phyloP scores from a whole-genome alignment of 2,329 filamentous ascomycete genomes.

The Xylaria digitata region DNA sequence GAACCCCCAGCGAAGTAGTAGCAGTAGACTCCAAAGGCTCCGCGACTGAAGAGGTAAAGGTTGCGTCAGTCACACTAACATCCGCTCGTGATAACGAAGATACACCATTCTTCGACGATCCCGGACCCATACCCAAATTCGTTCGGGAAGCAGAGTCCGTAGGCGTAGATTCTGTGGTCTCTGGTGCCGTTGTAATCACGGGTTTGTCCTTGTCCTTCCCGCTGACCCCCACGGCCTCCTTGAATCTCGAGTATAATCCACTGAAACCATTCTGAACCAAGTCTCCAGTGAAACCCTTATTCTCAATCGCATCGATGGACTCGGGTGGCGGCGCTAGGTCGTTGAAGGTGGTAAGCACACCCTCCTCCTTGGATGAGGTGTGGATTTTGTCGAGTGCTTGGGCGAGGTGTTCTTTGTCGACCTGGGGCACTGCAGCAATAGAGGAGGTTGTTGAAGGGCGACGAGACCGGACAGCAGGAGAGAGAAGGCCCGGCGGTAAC shows the following conservation, averaged over 20 bases:
- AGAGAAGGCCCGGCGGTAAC: conserved; percentile 51
- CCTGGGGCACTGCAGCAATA: conserved; percentile 58
- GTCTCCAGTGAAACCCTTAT: conserved; percentile 76
- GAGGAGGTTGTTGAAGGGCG: conserved; percentile 59
- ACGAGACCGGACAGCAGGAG: conserved; percentile 51
- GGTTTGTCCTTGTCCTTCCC: conserved; percentile 57
- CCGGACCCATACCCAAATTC: conserved; percentile 55
- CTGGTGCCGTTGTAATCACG: conserved; percentile 30
- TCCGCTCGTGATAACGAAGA: conserved; percentile 58
- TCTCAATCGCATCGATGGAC: conserved; percentile 69
- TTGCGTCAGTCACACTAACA: conserved; percentile 50
- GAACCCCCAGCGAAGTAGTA: conserved; percentile 53
- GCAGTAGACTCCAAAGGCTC: conserved; percentile 51
- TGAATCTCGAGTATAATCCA: conserved; percentile 86
- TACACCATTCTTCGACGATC: conserved; percentile 56
- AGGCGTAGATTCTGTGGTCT: conserved; percentile 53
- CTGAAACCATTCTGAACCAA: conserved; percentile 86
- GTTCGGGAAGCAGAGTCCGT: conserved; percentile 58
- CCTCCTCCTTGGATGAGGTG: conserved; percentile 85
- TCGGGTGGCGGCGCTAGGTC: conserved; percentile 82
- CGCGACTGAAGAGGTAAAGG: conserved; percentile 51
- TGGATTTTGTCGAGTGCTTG: conserved; percentile 89
- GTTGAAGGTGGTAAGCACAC: conserved; percentile 90
- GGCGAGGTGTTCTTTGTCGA: conserved; percentile 79
- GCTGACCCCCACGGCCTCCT: conserved; percentile 80